Percentiles rank a stretch among this genome's conserved stretches.
Evolutionary conservation across 2,329 filamentous ascomycete genomes (phyloP).

Genomic region (Fusarium abutilonis): DNA sequence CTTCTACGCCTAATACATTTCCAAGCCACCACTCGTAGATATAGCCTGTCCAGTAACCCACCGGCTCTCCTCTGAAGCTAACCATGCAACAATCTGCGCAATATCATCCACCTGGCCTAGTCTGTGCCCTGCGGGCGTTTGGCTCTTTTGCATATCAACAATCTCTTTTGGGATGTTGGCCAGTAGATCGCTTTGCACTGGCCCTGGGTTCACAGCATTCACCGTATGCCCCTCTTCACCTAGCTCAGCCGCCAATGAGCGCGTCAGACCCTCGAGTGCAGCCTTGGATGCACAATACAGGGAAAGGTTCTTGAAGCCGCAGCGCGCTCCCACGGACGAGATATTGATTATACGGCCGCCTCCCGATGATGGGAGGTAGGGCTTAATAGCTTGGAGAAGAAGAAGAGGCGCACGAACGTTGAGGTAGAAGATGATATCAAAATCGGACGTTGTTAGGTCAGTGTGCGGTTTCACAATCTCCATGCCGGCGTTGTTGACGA

Average conservation of each 20-base stretch:
- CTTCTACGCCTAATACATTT: slow-evolving; percentile 22
- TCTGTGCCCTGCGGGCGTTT: slow-evolving; percentile 62
- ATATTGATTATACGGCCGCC: slow-evolving; percentile 30
- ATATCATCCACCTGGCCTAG: slow-evolving; percentile 64
- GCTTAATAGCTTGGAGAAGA: slow-evolving; percentile 13
- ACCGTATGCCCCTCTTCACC: slow-evolving; percentile 64
- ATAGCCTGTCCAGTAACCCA: slow-evolving; percentile 67
- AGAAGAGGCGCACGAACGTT: slow-evolving; percentile 30
- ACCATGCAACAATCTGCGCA: slow-evolving; percentile 64
- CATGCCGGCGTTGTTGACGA: slow-evolving; percentile 28
- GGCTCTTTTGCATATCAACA: slow-evolving; percentile 25
- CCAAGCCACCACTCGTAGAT: slow-evolving; percentile 58
- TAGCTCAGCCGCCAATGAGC: slow-evolving; percentile 65
- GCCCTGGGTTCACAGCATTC: slow-evolving; percentile 68
- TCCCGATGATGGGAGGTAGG: slow-evolving; percentile 1
- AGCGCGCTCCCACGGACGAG: slow-evolving; percentile 16
- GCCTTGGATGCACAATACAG: slow-evolving; percentile 32
- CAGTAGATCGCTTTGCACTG: slow-evolving; percentile 67
- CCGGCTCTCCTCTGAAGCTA: slow-evolving; percentile 59
- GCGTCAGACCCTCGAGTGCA: slow-evolving; percentile 55
- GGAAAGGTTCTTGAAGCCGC: slow-evolving; percentile 25
- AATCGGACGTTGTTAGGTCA: slow-evolving; percentile 13
- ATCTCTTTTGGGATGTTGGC: slow-evolving; percentile 49
- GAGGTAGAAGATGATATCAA: slow-evolving; percentile 30
- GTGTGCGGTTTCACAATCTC: slow-evolving; percentile 20